phyloP scores from a whole-genome alignment of 768 basidiomycete genomes.

The Xerocomus brunneocitrinus region DNA sequence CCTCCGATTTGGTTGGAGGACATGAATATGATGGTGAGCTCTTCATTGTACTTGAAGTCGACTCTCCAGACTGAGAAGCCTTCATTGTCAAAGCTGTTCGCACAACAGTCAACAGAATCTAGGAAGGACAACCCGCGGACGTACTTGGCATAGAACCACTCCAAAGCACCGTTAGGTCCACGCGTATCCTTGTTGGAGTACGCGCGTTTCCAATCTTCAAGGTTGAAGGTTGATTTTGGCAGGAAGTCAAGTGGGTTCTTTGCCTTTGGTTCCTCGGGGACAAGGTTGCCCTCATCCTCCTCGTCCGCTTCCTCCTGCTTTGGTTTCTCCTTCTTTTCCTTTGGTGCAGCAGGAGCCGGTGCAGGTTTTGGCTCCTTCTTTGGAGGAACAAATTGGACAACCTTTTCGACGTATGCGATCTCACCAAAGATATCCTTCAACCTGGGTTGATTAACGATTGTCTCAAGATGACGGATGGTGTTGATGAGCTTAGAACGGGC shows the following conservation, averaged over 20 bases:
- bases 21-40: constrained; percentile 92
- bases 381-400: constrained; percentile 64
- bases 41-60: constrained; percentile 95
- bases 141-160: constrained; percentile 97
- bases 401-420: constrained; percentile 62
- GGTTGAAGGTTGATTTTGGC: constrained; percentile 82
- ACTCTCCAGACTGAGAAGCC: constrained; percentile 91
- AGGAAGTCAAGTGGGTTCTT: constrained; percentile 95
- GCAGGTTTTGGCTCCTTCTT: constrained; percentile 57
- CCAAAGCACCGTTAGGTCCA: constrained; percentile 72
- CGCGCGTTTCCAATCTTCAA: constrained; percentile 95
- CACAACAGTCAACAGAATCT: constrained; percentile 2
- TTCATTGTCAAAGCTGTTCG: constrained; percentile 71
- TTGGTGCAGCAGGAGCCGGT: constrained; percentile 37
- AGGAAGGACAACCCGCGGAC: constrained; percentile 17
- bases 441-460: constrained; percentile 79
- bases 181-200: constrained; percentile 99
- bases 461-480: constrained; percentile 81
- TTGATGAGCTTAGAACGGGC: constrained; percentile 67
- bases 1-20: constrained; percentile 90
- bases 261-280: constrained; percentile 79
- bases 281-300: constrained; percentile 71
- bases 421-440: constrained; percentile 64
- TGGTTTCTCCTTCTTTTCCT: constrained; percentile 63
- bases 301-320: constrained; percentile 52